Conservation (phyloP, 352 stramenopile genomes). For the Pythium insidiosum region DNA sequence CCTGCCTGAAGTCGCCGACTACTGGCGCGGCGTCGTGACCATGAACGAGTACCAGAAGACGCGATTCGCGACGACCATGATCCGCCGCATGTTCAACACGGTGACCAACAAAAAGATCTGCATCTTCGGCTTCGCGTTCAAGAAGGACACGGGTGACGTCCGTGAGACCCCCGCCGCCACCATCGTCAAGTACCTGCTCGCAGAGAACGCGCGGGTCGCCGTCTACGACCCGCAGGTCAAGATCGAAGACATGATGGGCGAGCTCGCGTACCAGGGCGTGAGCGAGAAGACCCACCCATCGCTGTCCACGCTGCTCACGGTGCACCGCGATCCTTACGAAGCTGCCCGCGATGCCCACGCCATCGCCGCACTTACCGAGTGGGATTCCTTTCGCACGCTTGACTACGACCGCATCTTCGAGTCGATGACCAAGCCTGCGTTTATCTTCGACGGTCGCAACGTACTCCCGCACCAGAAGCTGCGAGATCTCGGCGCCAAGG, state of each 20-base stretch:
- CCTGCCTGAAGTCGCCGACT: slow-evolving; percentile 96
- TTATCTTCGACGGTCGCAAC: slow-evolving; percentile 99
- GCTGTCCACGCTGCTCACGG: slow-evolving; percentile 74
- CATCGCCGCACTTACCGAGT: slow-evolving; percentile 96
- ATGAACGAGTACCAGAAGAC: slow-evolving; percentile 99
- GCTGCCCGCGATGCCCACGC: slow-evolving; percentile 91
- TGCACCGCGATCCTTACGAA: slow-evolving; percentile 85
- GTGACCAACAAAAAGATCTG: slow-evolving; percentile 99
- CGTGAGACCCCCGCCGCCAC: slow-evolving; percentile 97
- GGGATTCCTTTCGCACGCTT: slow-evolving; percentile 97
- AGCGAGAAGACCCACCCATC: slow-evolving; percentile 85
- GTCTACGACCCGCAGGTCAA: slow-evolving; percentile 99
- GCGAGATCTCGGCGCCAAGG: slow-evolving; percentile 95
- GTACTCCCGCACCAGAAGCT: slow-evolving; percentile 93
- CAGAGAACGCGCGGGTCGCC: slow-evolving; percentile 93
- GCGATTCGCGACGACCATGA: slow-evolving; percentile 98
- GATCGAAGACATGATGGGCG: slow-evolving; percentile 89
- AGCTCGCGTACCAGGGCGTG: slow-evolving; percentile 85
- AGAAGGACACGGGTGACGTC: slow-evolving; percentile 99
- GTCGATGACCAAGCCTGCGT: slow-evolving; percentile 97
- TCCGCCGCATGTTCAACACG: slow-evolving; percentile 99
- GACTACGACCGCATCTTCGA: slow-evolving; percentile 96
- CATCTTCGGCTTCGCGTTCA: slow-evolving; percentile 99
- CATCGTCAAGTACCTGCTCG: slow-evolving; percentile 94
- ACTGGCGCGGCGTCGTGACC: slow-evolving; percentile 98